phyloP scores from a whole-genome alignment of 768 basidiomycete genomes.

The Macrolepiota dolichaula region DNA sequence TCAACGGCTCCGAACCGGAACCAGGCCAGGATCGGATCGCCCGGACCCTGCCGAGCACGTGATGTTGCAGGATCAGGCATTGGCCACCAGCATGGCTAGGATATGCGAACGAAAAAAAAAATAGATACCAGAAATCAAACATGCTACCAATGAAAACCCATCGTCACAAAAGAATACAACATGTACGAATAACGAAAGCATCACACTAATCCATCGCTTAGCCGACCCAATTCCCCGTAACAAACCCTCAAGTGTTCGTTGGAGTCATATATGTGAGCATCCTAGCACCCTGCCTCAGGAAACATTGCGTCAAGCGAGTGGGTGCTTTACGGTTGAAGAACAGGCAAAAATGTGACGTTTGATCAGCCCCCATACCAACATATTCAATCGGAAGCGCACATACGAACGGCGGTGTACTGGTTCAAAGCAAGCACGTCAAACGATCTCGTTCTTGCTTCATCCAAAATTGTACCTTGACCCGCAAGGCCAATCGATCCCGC shows the following conservation, averaged over 20 bases:
- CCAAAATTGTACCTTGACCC: conserved; percentile 62
- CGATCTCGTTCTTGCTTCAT: conserved; percentile 64
- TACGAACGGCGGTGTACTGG: conserved; percentile 79
- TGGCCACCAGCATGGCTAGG: not conserved
- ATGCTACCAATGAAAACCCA: not conserved
- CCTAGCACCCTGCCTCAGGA: conserved; percentile 52
- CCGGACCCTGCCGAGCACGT: not conserved
- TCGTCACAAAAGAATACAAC: not conserved
- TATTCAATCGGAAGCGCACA: conserved; percentile 26
- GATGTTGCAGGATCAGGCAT: not conserved
- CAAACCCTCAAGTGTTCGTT: not conserved
- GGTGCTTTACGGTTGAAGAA: conserved; percentile 27
- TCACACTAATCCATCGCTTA: not conserved
- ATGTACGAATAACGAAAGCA: not conserved
- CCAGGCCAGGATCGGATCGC: not conserved
- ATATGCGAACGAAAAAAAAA: not conserved
- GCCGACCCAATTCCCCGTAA: not conserved
- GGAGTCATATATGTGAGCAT: conserved; percentile 38
- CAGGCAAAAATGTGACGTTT: not conserved
- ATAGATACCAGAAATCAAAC: not conserved
- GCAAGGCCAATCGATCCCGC: conserved; percentile 39
- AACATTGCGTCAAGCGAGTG: conserved; percentile 49
- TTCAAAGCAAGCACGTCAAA: conserved; percentile 78
- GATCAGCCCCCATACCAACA: not conserved
- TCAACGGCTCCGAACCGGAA: no score